Conservation (phyloP, 352 stramenopile species). For the Phytophthora sp. region DNA sequence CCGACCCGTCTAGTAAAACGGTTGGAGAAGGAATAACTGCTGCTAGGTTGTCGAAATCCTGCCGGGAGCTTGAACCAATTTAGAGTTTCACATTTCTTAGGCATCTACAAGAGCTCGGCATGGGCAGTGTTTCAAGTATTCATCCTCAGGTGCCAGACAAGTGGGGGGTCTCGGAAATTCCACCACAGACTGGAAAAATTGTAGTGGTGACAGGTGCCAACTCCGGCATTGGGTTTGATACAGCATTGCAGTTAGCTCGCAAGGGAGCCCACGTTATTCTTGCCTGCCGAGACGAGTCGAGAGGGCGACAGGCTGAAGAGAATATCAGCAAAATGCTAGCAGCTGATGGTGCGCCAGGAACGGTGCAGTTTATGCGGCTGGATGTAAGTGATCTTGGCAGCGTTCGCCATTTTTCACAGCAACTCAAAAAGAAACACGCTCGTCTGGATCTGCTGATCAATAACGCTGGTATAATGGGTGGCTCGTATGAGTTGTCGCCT, state of each 20-base stretch:
- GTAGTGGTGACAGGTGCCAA: background rate
- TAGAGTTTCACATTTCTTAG: no score
- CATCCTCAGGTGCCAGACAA: background rate
- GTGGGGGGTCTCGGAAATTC: background rate
- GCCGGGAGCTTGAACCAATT: no score
- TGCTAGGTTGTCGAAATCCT: no score
- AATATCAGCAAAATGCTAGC: constrained; percentile 3
- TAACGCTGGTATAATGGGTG: constrained; percentile 54
- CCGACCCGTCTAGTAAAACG: no score
- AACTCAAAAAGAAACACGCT: constrained; percentile 19
- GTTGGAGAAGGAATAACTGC: no score
- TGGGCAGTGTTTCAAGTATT: no score
- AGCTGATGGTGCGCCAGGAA: background rate
- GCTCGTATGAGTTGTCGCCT: constrained; percentile 24
- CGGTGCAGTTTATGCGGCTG: constrained; percentile 50
- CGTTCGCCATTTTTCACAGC: constrained; percentile 33
- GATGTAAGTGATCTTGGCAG: constrained; percentile 42
- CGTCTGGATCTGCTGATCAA: constrained; percentile 58
- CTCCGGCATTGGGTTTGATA: constrained; percentile 38
- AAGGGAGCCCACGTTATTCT: constrained; percentile 36
- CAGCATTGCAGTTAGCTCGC: constrained; percentile 27
- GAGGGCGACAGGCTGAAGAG: background rate
- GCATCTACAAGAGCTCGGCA: no score
- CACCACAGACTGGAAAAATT: background rate
- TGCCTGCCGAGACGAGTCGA: no score